phyloP scores from a whole-genome alignment of 192 early-diverging fungal genomes.

The Coemansia sp. region DNA sequence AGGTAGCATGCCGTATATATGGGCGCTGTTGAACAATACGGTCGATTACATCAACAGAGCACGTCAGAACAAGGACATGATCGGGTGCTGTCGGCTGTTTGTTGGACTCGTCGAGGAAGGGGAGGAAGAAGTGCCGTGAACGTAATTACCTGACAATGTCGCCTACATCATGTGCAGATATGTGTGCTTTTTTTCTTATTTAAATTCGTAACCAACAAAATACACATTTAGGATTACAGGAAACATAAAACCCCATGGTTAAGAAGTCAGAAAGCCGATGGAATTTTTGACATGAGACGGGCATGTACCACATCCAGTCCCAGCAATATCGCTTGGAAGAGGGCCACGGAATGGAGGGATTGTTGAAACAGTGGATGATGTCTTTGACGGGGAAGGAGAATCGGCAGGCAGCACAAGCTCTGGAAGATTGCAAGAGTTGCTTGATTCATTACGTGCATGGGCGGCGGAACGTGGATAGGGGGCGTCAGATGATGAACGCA shows the following conservation, averaged over 20 bases:
- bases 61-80: conserved; percentile 4
- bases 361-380: conserved; percentile 19
- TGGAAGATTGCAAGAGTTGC: conserved; percentile 8
- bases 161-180: no score
- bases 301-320: background rate
- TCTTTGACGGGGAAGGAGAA: conserved; percentile 13
- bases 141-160: no score
- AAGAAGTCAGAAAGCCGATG: conserved; percentile 40
- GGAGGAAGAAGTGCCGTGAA: background rate
- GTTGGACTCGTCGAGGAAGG: conserved; percentile 20
- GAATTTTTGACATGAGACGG: conserved; percentile 31
- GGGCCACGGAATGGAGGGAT: conserved; percentile 15
- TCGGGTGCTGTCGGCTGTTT: conserved; percentile 24
- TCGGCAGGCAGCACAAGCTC: conserved; percentile 10
- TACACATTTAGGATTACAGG: background rate
- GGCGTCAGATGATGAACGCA: background rate
- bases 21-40: conserved; percentile 46
- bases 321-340: background rate
- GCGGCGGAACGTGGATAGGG: background rate
- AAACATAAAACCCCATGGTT: background rate
- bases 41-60: conserved; percentile 33
- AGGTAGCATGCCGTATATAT: conserved; percentile 34
- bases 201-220: background rate
- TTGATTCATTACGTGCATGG: background rate
- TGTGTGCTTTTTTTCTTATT: no score